phyloP scores from a whole-genome alignment of 2,329 filamentous ascomycete species.

The Colletotrichum zoysiae region DNA sequence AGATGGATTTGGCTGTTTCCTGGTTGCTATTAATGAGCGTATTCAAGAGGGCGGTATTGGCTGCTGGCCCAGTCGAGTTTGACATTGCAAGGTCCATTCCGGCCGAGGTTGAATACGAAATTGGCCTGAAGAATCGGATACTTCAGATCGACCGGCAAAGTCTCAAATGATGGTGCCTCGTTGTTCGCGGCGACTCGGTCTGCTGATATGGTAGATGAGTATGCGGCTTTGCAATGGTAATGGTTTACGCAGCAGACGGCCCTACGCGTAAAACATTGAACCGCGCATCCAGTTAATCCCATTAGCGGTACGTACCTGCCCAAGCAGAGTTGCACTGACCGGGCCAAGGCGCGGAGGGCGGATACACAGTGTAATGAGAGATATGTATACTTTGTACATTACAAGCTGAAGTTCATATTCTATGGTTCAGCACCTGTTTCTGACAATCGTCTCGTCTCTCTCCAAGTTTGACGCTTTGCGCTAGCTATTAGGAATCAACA shows the following conservation, averaged over 20 bases:
- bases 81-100: conserved; percentile 50
- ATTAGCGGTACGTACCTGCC: background rate
- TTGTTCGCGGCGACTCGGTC: background rate
- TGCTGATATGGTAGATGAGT: background rate
- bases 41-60: conserved; percentile 49
- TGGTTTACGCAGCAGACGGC: too few species aligned
- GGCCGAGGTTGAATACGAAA: background rate
- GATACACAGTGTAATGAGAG: background rate
- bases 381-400: background rate
- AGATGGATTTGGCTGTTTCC: conserved; percentile 56
- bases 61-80: conserved; percentile 40
- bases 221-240: background rate
- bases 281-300: background rate
- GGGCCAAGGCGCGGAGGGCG: background rate
- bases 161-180: too few species aligned
- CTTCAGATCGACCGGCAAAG: background rate
- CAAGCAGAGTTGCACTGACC: background rate
- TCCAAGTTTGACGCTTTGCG: background rate
- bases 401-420: background rate
- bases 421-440: background rate
- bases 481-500: background rate
- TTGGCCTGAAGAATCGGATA: background rate
- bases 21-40: conserved; percentile 57
- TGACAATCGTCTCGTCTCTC: background rate
- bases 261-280: conserved; percentile 3